Conservation (phyloP, 805 yeast genomes). For the Ogataea henricii region DNA sequence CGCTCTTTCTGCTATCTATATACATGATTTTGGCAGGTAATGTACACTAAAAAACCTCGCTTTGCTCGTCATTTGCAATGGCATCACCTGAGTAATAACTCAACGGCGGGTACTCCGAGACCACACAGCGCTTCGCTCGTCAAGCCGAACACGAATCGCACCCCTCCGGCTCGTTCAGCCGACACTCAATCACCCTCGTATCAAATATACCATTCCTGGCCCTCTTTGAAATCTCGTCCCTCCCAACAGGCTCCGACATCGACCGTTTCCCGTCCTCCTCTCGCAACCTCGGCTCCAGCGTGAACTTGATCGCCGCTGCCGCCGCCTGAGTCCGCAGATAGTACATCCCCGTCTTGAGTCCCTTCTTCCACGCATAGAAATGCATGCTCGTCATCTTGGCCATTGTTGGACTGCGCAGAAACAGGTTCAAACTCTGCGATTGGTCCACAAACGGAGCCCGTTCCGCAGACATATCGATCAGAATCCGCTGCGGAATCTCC, state of each 20-base stretch:
- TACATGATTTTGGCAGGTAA: too few species aligned
- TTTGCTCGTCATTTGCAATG: too few species aligned
- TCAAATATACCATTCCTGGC: slow-evolving; percentile 10
- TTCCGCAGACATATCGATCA: slow-evolving; percentile 86
- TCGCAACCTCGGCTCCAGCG: slow-evolving; percentile 50
- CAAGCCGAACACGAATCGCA: slow-evolving; percentile 45
- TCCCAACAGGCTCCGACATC: slow-evolving; percentile 16
- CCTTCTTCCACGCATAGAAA: slow-evolving; percentile 98
- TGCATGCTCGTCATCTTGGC: slow-evolving; percentile 97
- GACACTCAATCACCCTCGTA: slow-evolving; percentile 23
- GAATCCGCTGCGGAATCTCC: slow-evolving; percentile 87
- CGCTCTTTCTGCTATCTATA: too few species aligned
- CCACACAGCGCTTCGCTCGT: background rate
- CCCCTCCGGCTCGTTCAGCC: slow-evolving; percentile 26
- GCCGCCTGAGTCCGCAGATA: slow-evolving; percentile 98
- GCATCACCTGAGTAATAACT: too few species aligned
- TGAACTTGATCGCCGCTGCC: slow-evolving; percentile 92
- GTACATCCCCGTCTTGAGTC: slow-evolving; percentile 98
- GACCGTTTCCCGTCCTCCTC: slow-evolving; percentile 15
- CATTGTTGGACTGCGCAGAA: slow-evolving; percentile 88
- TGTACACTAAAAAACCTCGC: too few species aligned
- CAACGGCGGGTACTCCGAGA: background rate
- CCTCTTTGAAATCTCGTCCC: background rate
- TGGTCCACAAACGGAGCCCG: slow-evolving; percentile 80
- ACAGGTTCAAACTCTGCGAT: slow-evolving; percentile 90